Conservation (phyloP, 306 rosid species). For the Fragaria iinumae region DNA sequence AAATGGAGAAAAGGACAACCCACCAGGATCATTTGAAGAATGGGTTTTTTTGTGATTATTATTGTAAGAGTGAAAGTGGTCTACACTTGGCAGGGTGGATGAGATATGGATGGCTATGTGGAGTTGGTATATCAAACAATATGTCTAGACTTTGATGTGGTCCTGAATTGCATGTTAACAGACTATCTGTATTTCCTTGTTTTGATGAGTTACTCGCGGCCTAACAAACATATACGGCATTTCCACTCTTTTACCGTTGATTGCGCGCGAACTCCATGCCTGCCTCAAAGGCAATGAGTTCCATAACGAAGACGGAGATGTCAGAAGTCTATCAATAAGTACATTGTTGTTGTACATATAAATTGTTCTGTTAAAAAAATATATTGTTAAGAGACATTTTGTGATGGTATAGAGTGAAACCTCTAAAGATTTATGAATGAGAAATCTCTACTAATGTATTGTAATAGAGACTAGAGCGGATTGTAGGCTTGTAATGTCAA, state of each 20-base stretch:
- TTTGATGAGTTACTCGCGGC: background rate
- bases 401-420: too few relatives aligned
- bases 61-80: background rate
- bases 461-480: too few relatives aligned
- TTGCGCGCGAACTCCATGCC: too few relatives aligned
- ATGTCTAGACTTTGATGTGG: background rate
- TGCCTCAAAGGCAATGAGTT: too few relatives aligned
- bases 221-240: background rate
- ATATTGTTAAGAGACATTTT: too few relatives aligned
- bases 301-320: background rate
- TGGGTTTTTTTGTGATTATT: background rate
- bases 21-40: background rate
- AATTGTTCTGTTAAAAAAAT: too few relatives aligned
- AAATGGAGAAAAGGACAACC: constrained; percentile 16
- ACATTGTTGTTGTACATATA: too few relatives aligned
- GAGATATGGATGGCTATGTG: constrained; percentile 4
- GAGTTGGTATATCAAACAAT: background rate
- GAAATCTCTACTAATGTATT: too few relatives aligned
- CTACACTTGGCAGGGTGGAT: background rate
- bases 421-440: too few relatives aligned
- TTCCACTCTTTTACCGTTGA: background rate
- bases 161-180: background rate
- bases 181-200: background rate
- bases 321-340: too few relatives aligned
- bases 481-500: too few relatives aligned